Base-by-base conservation (phyloP, 345 rosid species). In the Eucalyptus camaldulensis region DNA sequence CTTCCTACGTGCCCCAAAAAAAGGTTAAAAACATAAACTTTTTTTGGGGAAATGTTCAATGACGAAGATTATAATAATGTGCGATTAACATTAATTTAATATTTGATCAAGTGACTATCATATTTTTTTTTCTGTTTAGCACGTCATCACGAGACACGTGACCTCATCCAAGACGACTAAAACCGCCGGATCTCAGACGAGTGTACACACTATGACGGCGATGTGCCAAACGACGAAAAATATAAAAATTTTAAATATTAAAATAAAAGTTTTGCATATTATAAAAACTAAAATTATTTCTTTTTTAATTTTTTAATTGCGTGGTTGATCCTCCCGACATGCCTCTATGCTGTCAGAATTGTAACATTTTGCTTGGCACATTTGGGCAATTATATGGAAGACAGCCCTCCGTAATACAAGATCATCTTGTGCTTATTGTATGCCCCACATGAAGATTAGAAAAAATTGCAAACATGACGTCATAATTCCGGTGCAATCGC, bases 401-500 rank as follows among this genome's bases (percentile, higher is more conserved):
- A 76, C 85, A 76, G 29, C 47, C 12, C 85, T 76, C 85, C 85
- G 5, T 40, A 40, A 19, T 40, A 76, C 85, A 3, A 21, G 29
- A 21, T 76, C 58, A 53, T 53, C 8, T 72, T 1, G 45, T 33
- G 81, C 81, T 72, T 72, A 10, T 9, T 9, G 7, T 72, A 37
- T 53, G 12, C 25, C 81, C 4, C 45, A 19, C 45, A 21, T 10
- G 5, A 72, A 72, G 25, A 9, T 37, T 69, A 15, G 58, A 31
- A 19, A 19, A 33, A 37, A 9, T 17, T 19, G 44, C 43, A 33
- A 72, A 37, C 7, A 1, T 19, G 45, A 10, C 8, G 14, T 72
- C 45, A 9, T 19, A 31, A 17, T 19, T 37, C 3, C 7, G 0
- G 16, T 13, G 5, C 0, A 60, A 60, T 25, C 2, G 15, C 67